Base-by-base conservation (phyloP, 805 yeast species). In the Sporopachydermia quercuum region DNA sequence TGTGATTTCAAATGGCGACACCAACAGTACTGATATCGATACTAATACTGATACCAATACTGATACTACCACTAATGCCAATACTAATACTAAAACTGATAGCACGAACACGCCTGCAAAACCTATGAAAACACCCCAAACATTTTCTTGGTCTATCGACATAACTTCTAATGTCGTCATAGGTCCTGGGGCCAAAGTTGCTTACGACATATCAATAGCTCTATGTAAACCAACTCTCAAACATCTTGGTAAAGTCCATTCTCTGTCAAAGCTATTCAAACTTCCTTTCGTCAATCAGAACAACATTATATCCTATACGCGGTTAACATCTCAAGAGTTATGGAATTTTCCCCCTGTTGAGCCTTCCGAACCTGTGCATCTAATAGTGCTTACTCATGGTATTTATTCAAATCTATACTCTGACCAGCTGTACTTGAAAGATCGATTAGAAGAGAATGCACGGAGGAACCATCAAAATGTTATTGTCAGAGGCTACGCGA, bases 351-450 rank as follows among this genome's bases (percentile, higher is more conserved):
- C 93, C 0, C 69, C 74, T 1, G 66, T 62, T 2, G 47, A 60
- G 6, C 60, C 66, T 0, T 50, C 61, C 3, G 56, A 59, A 42
- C 91, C 93, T 0, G 71, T 78, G 11, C 98, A 91, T 62, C 61
- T 91, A 41, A 91, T 89, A 2, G 65, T 91, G 3, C 48, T 87
- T 8, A 85, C 96, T 0, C 98, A 91, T 56, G 98, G 98, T 0
- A 68, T 91, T 17, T 94, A 85, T 51, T 83, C 96, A 1, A 91
- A 87, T 51, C 71, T 78, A 3, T 78, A 91, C 1, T 85, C 94
- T 6, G 98, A 91, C 56, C 74, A 91, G 93, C 66, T 83, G 15
- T 87, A 78, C 50, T 51, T 89, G 42, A 86, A 86, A 47, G 97
- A 91, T 50, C 69, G 68, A 49, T 72, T 91, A 13, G 91, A 83